Conservation (phyloP, 75 land plant species). For the Sequoiadendron giganteum region DNA sequence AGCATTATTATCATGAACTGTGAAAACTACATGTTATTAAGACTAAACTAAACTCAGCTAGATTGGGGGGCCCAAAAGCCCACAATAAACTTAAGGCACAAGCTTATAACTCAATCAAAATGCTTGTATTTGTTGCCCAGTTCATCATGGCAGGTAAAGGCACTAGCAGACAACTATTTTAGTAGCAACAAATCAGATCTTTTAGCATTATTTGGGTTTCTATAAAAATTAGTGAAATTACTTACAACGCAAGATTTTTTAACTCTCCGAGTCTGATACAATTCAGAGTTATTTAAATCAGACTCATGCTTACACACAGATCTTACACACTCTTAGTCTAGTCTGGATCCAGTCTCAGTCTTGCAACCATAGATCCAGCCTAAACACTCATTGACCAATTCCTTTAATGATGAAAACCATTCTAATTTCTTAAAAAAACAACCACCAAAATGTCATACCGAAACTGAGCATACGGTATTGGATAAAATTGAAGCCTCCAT, state of each 20-base stretch:
- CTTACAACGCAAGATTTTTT: not conserved
- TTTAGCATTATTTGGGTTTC: not conserved
- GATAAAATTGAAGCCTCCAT: slow-evolving; percentile 5
- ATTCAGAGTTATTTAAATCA: not conserved
- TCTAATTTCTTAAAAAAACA: not conserved
- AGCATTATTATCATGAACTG: no score
- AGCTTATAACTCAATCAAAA: not conserved
- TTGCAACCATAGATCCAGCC: not conserved
- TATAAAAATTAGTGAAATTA: not conserved
- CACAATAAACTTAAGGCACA: not conserved
- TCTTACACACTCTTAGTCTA: not conserved
- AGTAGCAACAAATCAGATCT: not conserved
- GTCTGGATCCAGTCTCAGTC: not conserved
- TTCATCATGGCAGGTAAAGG: not conserved
- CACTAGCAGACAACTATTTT: not conserved
- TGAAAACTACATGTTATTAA: not conserved
- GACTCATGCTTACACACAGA: not conserved
- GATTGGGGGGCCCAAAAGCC: not conserved
- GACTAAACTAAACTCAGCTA: not conserved
- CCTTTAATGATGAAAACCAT: not conserved
- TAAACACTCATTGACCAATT: not conserved
- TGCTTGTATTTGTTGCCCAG: not conserved
- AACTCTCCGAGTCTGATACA: not conserved
- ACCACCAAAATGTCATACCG: not conserved
- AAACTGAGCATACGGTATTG: not conserved